Conservation (phyloP, 1,284 basidiomycete genomes). For the Ganoderma sinense region DNA sequence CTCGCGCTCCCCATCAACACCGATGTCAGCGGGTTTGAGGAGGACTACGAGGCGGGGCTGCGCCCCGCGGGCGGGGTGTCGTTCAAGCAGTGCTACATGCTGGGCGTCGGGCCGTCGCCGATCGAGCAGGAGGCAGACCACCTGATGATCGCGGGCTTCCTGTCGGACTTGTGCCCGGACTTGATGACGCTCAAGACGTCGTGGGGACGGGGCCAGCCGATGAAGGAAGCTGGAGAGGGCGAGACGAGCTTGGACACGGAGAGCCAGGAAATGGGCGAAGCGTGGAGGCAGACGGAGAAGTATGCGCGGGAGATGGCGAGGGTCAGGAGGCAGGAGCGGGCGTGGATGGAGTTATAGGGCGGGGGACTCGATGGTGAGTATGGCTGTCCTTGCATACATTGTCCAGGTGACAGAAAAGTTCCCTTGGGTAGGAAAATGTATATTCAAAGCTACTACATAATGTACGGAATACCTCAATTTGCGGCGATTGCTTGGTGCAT, state of each 20-base stretch:
- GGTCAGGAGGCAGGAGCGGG: slow-evolving; percentile 28
- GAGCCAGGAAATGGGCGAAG: slow-evolving; percentile 11
- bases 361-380: not conserved
- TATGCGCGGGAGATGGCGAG: slow-evolving; percentile 29
- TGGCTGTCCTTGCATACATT: not conserved
- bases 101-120: slow-evolving; percentile 19
- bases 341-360: slow-evolving; percentile 17
- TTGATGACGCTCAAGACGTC: slow-evolving; percentile 20
- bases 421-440: not conserved
- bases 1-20: slow-evolving; percentile 20
- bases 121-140: slow-evolving; percentile 12
- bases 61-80: slow-evolving; percentile 24
- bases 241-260: slow-evolving; percentile 13
- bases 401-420: not conserved
- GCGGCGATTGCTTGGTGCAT: not conserved
- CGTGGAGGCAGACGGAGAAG: slow-evolving; percentile 23
- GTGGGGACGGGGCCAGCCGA: slow-evolving; percentile 14
- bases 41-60: slow-evolving; percentile 16
- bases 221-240: not conserved
- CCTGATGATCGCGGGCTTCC: slow-evolving; percentile 24
- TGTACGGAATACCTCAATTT: not conserved
- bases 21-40: slow-evolving; percentile 15
- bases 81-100: slow-evolving; percentile 16
- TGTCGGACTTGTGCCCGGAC: slow-evolving; percentile 30
- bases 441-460: not conserved